Evolutionary conservation across 2,329 filamentous ascomycete species (phyloP), one percentile per base, ranked within the genome.

Genomic region (Aspergillus fischeri): DNA sequence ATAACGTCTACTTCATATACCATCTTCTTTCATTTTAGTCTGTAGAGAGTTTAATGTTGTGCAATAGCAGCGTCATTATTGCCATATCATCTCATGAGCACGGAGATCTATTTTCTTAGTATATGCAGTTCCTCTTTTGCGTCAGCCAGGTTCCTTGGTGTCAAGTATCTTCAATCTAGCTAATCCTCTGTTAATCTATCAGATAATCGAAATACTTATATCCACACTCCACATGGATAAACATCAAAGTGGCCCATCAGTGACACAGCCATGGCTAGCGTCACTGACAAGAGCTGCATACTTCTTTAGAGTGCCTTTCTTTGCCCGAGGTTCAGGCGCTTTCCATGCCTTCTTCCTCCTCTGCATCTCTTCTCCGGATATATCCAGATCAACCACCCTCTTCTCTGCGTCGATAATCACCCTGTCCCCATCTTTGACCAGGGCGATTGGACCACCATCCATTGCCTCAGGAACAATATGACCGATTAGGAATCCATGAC

Each of bases 401-500:
- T 86, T 85, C 73, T 92, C 88, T 0, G 91, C 90, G 67, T 96
- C 90, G 59, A 96, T 95, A 50, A 86, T 85, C 64, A 96, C 88
- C 57, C 81, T 81, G 71, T 96, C 91, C 25, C 91, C 91, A 64
- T 96, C 87, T 65, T 83, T 73, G 17, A 94, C 88, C 10, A 96
- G 81, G 14, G 84, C 91, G 60, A 96, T 94, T 1, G 91, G 91
- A 0, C 91, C 91, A 50, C 91, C 91, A 63, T 90, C 89, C 70
- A 90, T 87, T 8, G 91, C 91, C 77, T 96, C 91, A 25, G 91
- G 91, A 44, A 92, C 90, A 60, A 96, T 89, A 75, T 94, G 90
- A 1, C 90, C 90, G 67, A 94, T 93, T 64, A 94, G 79, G 82
- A 94, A 94, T 42, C 90, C 90, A 81, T 94, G 90, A 60, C 84